Conservation (phyloP, 306 rosid species). For the Chamaecrista fasciculata region DNA sequence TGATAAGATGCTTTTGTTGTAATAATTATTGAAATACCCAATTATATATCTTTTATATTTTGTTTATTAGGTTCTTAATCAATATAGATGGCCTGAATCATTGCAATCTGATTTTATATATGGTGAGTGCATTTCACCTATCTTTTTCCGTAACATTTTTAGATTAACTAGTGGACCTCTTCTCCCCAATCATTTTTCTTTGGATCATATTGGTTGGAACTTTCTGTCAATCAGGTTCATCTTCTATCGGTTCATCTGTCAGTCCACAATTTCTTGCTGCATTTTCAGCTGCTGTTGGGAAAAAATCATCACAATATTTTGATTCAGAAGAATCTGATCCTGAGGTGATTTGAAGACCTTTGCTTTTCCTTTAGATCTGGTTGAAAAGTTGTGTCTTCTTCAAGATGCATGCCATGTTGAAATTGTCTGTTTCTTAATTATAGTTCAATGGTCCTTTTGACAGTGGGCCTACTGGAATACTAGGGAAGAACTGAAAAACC, state of each 20-base stretch:
- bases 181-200: background rate
- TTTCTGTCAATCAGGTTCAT: slow-evolving; percentile 54
- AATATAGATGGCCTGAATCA: slow-evolving; percentile 78
- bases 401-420: slow-evolving; percentile 13
- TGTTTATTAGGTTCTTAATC: slow-evolving; percentile 55
- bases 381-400: slow-evolving; percentile 24
- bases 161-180: slow-evolving; percentile 6
- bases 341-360: slow-evolving; percentile 45
- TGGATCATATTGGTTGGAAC: slow-evolving; percentile 22
- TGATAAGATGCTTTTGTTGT: slow-evolving; percentile 4
- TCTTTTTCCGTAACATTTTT: slow-evolving; percentile 3
- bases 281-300: slow-evolving; percentile 80
- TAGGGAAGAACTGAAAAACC: slow-evolving; percentile 58
- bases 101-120: slow-evolving; percentile 65
- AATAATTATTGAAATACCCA: slow-evolving; percentile 18
- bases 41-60: slow-evolving; percentile 1
- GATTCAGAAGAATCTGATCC: slow-evolving; percentile 89
- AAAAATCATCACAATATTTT: slow-evolving; percentile 55
- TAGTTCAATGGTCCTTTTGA: slow-evolving; percentile 33
- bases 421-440: slow-evolving; percentile 9
- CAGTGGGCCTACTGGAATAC: slow-evolving; percentile 90
- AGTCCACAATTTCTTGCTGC: slow-evolving; percentile 64
- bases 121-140: slow-evolving; percentile 41
- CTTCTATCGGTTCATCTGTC: slow-evolving; percentile 72
- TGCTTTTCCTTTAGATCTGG: slow-evolving; percentile 6